Conservation (phyloP, 1,139 yeast species). For the Zygotorulaspora mrakii region DNA sequence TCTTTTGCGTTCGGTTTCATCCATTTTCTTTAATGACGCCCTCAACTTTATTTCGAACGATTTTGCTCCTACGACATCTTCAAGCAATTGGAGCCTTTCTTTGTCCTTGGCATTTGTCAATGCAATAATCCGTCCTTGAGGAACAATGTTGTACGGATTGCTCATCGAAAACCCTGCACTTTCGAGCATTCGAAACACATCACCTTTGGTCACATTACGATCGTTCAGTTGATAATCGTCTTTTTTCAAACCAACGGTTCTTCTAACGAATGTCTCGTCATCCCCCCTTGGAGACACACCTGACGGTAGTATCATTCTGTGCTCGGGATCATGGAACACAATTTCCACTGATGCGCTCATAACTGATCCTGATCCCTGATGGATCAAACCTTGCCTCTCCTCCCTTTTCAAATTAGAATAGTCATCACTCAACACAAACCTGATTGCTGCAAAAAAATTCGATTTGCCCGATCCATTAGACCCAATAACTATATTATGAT, state of each 20-base stretch:
- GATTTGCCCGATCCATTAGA: constrained; percentile 96
- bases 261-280: constrained; percentile 66
- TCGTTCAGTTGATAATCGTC: constrained; percentile 83
- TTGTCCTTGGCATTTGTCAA: constrained; percentile 85
- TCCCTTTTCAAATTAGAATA: constrained; percentile 84
- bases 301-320: constrained; percentile 60
- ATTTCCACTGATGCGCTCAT: constrained; percentile 93
- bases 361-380: constrained; percentile 82
- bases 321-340: constrained; percentile 74
- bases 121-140: constrained; percentile 86
- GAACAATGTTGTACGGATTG: constrained; percentile 93
- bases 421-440: constrained; percentile 90
- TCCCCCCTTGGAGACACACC: constrained; percentile 42
- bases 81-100: constrained; percentile 72
- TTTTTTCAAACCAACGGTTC: constrained; percentile 89
- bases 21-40: constrained; percentile 80
- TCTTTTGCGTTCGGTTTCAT: constrained; percentile 62
- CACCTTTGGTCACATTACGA: constrained; percentile 73
- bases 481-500: constrained; percentile 88
- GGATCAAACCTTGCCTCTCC: constrained; percentile 83
- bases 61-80: constrained; percentile 94
- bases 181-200: constrained; percentile 77
- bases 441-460: constrained; percentile 90
- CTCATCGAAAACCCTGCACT: constrained; percentile 90
- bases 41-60: constrained; percentile 79